Conservation (phyloP, 2,329 filamentous ascomycete species). For the Scedosporium minutisporum region DNA sequence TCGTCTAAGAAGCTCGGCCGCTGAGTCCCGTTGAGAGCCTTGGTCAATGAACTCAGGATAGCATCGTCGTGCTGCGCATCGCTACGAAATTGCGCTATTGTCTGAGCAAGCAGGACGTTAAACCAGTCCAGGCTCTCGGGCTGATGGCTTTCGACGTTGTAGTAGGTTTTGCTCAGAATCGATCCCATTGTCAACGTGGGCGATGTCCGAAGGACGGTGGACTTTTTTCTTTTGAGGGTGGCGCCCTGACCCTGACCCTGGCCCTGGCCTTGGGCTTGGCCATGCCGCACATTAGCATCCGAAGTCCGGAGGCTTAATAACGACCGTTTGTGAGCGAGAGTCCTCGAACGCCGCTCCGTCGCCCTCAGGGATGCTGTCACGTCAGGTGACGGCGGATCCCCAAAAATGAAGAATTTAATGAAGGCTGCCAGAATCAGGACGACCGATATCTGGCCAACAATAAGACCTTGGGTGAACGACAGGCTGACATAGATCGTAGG, state of each 20-base stretch:
- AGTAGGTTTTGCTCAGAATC: conserved; percentile 94
- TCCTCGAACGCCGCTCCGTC: conserved; percentile 62
- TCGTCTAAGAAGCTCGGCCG: conserved; percentile 89
- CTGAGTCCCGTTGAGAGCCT: conserved; percentile 74
- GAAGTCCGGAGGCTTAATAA: conserved; percentile 52
- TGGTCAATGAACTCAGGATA: conserved; percentile 75
- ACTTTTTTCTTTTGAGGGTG: conserved; percentile 53
- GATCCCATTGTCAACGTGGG: conserved; percentile 80
- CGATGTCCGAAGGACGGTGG: conserved; percentile 61
- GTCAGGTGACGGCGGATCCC: conserved; percentile 78
- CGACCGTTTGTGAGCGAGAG: conserved; percentile 66
- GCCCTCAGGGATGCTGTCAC: conserved; percentile 67
- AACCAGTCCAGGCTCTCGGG: conserved; percentile 98
- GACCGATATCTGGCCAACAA: conserved; percentile 87
- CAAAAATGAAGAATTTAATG: conserved; percentile 99
- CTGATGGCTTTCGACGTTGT: conserved; percentile 90
- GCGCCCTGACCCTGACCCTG: too few species aligned
- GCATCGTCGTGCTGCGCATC: conserved; percentile 89
- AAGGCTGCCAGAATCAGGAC: conserved; percentile 86
- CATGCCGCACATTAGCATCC: conserved; percentile 11
- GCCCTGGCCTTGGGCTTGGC: conserved; percentile 25
- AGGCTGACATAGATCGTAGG: conserved; percentile 41
- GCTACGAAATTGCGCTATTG: conserved; percentile 86
- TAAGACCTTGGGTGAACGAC: conserved; percentile 87
- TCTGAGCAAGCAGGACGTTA: conserved; percentile 93